Percentiles rank a stretch among this genome's conserved stretches.
Evolutionary conservation across 1,284 basidiomycete genomes (phyloP).

Genomic region (Xanthoconium separans): DNA sequence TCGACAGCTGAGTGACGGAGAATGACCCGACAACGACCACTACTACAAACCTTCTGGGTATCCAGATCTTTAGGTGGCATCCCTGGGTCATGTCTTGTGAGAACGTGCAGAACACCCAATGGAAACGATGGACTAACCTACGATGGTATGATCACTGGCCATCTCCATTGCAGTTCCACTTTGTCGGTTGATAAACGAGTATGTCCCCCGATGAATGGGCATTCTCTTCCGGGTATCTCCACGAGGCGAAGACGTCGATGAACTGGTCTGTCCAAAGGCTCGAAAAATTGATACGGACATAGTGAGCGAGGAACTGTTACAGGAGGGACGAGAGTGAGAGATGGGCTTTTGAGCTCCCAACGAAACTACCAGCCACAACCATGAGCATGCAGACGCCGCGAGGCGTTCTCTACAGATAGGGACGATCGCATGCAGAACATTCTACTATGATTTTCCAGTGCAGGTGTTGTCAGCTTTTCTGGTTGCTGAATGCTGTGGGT

Average conservation of each 20-base stretch:
- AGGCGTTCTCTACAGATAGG: conserved; percentile 7
- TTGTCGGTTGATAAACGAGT: conserved; percentile 31
- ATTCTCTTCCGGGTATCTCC: conserved; percentile 20
- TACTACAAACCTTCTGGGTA: conserved; percentile 26
- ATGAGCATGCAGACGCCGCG: conserved; percentile 21
- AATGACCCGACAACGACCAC: not conserved
- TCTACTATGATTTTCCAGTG: conserved; percentile 11
- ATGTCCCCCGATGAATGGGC: conserved; percentile 32
- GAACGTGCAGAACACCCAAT: not conserved
- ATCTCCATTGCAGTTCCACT: conserved; percentile 35
- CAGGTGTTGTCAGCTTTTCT: conserved; percentile 15
- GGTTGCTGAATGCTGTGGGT: conserved; percentile 20
- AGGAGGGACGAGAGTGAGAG: not conserved
- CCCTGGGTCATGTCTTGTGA: conserved; percentile 15
- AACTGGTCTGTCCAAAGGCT: conserved; percentile 18
- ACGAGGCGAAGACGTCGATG: conserved; percentile 14
- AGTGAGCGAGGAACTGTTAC: conserved; percentile 1
- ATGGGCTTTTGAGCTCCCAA: conserved; percentile 18
- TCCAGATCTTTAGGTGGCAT: conserved; percentile 31
- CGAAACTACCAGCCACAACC: conserved; percentile 12
- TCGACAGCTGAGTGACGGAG: not conserved
- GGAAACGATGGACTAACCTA: conserved; percentile 16
- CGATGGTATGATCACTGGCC: conserved; percentile 23
- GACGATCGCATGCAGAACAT: conserved; percentile 18
- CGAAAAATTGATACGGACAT: conserved; percentile 28